Conservation (phyloP, 139 green algal genomes). For the Tetraselmis striata region DNA sequence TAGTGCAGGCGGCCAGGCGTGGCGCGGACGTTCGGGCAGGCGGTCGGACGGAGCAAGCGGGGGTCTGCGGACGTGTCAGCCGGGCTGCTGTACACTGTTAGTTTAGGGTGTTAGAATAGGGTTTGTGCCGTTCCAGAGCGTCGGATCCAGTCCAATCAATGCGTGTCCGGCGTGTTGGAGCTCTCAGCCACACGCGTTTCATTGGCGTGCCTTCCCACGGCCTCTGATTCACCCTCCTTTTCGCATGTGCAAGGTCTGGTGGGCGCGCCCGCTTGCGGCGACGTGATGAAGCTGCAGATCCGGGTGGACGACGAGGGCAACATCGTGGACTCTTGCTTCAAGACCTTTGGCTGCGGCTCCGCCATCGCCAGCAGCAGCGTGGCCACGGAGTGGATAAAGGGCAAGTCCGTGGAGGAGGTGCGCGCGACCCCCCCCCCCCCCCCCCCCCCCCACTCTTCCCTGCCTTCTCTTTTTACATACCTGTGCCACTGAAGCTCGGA, state of each 20-base stretch:
- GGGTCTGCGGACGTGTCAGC: not conserved
- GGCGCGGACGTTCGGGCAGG: too few species aligned
- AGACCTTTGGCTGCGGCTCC: slow-evolving; percentile 98
- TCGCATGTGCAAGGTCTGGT: slow-evolving; percentile 50
- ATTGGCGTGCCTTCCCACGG: not conserved
- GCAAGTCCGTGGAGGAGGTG: slow-evolving; percentile 75
- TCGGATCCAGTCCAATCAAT: too few species aligned
- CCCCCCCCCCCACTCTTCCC: not conserved
- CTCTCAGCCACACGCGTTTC: too few species aligned
- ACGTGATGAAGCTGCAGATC: slow-evolving; percentile 99
- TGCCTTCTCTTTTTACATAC: not conserved
- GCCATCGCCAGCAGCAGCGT: slow-evolving; percentile 94
- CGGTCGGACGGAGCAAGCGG: too few species aligned
- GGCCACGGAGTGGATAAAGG: slow-evolving; percentile 92
- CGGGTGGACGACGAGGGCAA: slow-evolving; percentile 83
- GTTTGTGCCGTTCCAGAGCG: too few species aligned
- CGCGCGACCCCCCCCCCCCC: not conserved
- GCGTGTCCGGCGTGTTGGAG: too few species aligned
- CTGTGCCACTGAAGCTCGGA: not conserved
- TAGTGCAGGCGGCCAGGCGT: too few species aligned
- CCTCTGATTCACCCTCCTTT: not conserved
- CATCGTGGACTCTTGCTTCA: slow-evolving; percentile 97
- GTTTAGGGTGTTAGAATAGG: not conserved
- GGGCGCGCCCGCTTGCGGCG: slow-evolving; percentile 89
- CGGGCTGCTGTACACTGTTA: not conserved